These are phyloP conservation scores for Vaccinium myrtillus DNA, from an alignment of 148 eudicot genomes.

Conservation along the genomic window DNA sequence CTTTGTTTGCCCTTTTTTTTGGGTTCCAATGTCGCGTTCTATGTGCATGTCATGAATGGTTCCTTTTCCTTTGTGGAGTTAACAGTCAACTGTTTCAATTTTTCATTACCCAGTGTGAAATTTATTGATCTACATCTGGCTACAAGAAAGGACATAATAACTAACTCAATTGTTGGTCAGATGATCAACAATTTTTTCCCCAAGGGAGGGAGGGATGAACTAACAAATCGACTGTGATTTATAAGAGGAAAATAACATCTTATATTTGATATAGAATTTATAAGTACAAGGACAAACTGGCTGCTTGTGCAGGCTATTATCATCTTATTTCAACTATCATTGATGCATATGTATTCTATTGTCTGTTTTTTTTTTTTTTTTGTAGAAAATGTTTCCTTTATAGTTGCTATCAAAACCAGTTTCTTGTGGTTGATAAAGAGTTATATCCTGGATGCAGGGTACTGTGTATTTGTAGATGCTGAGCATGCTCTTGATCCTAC, in stretches of 20 bases:
- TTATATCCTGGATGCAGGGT: constrained; percentile 43
- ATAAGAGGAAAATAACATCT: background rate
- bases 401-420: background rate
- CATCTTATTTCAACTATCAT: background rate
- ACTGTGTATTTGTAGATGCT: constrained; percentile 94
- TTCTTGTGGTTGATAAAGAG: constrained; percentile 1
- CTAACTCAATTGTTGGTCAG: background rate
- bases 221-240: background rate
- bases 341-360: background rate
- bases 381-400: background rate
- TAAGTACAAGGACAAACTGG: background rate
- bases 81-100: background rate
- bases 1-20: background rate
- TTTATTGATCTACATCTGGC: background rate
- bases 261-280: background rate
- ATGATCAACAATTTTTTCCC: background rate
- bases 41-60: background rate
- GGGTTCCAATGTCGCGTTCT: background rate
- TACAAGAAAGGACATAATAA: background rate
- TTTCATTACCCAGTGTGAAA: background rate
- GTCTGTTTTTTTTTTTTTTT: background rate
- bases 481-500: constrained; percentile 98
- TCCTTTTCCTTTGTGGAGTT: background rate
- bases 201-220: background rate
- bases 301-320: background rate